Evolutionary conservation across 2,329 filamentous ascomycete species (phyloP).

Genomic region (Neocucurbitaria cava): DNA sequence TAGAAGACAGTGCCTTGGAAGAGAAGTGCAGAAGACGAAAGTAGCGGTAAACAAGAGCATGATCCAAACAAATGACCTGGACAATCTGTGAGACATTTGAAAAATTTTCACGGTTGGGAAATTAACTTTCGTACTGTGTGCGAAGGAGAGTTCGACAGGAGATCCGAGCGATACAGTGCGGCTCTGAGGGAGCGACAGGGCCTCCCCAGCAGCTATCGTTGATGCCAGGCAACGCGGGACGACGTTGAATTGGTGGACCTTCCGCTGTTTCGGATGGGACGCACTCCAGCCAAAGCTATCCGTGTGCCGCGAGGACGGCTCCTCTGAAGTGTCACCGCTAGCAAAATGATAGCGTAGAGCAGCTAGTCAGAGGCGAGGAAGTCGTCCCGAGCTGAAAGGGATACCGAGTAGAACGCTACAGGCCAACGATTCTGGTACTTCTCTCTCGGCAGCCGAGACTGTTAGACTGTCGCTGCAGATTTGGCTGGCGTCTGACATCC

Average conservation of each 20-base stretch:
- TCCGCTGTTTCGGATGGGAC: constrained; percentile 33
- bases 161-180: constrained; percentile 45
- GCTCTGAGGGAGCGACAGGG: constrained; percentile 43
- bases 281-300: constrained; percentile 19
- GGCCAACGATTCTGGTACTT: constrained; percentile 13
- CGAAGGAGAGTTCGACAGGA: constrained; percentile 29
- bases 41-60: constrained; percentile 48
- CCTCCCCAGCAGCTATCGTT: constrained; percentile 30
- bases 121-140: constrained; percentile 39
- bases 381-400: constrained; percentile 23
- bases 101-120: constrained; percentile 45
- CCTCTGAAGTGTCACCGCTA: constrained; percentile 27
- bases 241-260: constrained; percentile 42
- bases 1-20: constrained; percentile 27
- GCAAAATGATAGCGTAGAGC: constrained; percentile 10
- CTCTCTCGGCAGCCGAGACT: constrained; percentile 27
- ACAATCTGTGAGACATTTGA: constrained; percentile 41
- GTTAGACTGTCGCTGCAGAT: constrained; percentile 21
- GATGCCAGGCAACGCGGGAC: constrained; percentile 30
- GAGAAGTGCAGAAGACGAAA: constrained; percentile 24
- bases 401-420: constrained; percentile 7
- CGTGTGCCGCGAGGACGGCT: constrained; percentile 37
- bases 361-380: constrained; percentile 6
- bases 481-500: constrained; percentile 22
- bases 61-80: constrained; percentile 29